phyloP scores from a whole-genome alignment of 2,329 filamentous ascomycete species.

The Penicillium palitans region DNA sequence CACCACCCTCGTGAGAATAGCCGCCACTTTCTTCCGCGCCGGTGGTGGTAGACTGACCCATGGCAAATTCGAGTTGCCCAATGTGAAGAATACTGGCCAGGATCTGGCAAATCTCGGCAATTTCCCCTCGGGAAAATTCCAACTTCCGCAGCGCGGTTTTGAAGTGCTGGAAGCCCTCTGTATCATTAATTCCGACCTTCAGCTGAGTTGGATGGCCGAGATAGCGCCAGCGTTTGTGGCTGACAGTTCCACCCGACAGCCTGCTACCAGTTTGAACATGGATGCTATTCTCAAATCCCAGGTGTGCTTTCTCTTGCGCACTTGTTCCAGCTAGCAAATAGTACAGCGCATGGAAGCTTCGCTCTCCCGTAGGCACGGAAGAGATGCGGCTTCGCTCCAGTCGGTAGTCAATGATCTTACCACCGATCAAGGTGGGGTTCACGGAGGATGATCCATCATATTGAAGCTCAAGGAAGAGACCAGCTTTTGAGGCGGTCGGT shows the following conservation, averaged over 20 bases:
- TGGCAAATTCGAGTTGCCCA: conserved; percentile 92
- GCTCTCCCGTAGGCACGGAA: conserved; percentile 89
- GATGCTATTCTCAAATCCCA: conserved; percentile 60
- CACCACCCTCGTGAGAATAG: conserved; percentile 91
- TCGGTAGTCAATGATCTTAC: conserved; percentile 90
- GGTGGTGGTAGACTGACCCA: conserved; percentile 73
- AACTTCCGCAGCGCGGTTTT: conserved; percentile 92
- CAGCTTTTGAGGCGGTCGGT: conserved; percentile 91
- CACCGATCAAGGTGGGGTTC: conserved; percentile 85
- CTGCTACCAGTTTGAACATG: conserved; percentile 47
- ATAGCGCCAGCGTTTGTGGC: conserved; percentile 90
- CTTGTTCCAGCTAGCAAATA: conserved; percentile 93
- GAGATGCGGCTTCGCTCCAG: conserved; percentile 89
- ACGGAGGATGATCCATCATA: conserved; percentile 87
- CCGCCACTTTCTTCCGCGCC: conserved; percentile 89
- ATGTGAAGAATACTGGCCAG: conserved; percentile 94
- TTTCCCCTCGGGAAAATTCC: conserved; percentile 88
- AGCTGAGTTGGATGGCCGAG: conserved; percentile 94
- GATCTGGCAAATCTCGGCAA: conserved; percentile 95
- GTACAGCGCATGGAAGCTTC: conserved; percentile 94
- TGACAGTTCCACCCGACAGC: conserved; percentile 53
- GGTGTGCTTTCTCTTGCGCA: conserved; percentile 81
- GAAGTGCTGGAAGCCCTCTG: conserved; percentile 94
- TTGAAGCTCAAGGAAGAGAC: conserved; percentile 92
- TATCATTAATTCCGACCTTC: conserved; percentile 94